Percentiles rank a stretch among this genome's conserved stretches.
Evolutionary conservation across 2,329 filamentous ascomycete species (phyloP).

Genomic region (Diaporthe helianthi): DNA sequence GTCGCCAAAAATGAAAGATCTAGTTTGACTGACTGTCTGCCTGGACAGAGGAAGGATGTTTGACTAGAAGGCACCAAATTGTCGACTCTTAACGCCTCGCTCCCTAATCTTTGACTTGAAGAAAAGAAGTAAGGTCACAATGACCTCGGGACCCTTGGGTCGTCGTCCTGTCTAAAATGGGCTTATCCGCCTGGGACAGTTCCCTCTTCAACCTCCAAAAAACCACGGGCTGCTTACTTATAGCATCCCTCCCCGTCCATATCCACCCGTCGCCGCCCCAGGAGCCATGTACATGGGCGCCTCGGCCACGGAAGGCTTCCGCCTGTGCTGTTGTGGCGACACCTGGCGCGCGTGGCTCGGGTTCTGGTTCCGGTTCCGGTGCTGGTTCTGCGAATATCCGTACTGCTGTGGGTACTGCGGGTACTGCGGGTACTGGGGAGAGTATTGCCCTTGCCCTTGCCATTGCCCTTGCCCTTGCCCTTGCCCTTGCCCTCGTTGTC

Average conservation of each 20-base stretch:
- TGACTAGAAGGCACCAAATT: not conserved
- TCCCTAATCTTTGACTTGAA: not conserved
- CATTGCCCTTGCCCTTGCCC: not conserved
- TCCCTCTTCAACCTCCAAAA: too few species aligned
- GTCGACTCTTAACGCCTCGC: conserved; percentile 23
- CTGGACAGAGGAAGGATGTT: not conserved
- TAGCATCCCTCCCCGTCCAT: conserved; percentile 7
- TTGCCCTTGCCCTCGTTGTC: not conserved
- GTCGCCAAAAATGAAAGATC: not conserved
- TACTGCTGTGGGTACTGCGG: not conserved
- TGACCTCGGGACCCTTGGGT: not conserved
- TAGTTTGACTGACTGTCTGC: not conserved
- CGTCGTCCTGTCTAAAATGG: not conserved
- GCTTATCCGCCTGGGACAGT: not conserved
- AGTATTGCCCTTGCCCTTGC: not conserved
- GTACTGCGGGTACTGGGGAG: not conserved
- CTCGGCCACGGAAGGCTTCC: conserved; percentile 11
- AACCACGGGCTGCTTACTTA: not conserved
- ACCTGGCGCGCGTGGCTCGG: not conserved
- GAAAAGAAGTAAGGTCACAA: not conserved
- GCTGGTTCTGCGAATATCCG: not conserved
- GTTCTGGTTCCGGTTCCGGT: not conserved
- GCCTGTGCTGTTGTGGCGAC: conserved; percentile 3
- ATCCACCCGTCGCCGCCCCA: not conserved
- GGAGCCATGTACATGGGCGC: not conserved